phyloP scores from a whole-genome alignment of 371 early-diverging fungal species.

The Mucor plumbeus region DNA sequence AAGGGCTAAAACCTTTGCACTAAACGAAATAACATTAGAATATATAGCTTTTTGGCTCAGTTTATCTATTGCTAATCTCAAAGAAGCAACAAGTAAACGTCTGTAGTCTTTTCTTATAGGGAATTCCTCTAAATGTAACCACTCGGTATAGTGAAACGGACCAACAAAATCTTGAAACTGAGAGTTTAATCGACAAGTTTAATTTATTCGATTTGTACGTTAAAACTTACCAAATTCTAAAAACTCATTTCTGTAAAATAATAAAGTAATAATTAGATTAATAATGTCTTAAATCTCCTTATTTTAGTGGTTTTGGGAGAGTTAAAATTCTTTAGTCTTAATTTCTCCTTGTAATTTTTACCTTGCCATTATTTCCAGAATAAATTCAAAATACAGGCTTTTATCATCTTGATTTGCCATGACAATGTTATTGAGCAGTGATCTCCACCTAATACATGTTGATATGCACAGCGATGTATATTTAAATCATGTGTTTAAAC shows the following conservation, averaged over 20 bases:
- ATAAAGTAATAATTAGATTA: not conserved
- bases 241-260: constrained; percentile 43
- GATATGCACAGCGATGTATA: too few relatives aligned
- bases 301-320: not conserved
- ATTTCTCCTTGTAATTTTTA: constrained; percentile 17
- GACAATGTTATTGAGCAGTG: constrained; percentile 32
- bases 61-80: constrained; percentile 53
- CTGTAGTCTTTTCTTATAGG: constrained; percentile 26
- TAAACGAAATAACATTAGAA: constrained; percentile 59
- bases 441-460: constrained; percentile 40
- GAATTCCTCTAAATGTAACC: not conserved
- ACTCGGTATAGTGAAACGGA: not conserved
- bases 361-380: constrained; percentile 52
- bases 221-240: constrained; percentile 47
- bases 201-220: not conserved
- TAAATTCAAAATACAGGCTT: constrained; percentile 50
- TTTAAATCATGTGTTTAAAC: not conserved
- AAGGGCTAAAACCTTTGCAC: constrained; percentile 55
- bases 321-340: not conserved
- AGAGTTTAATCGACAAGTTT: not conserved
- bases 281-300: constrained; percentile 1
- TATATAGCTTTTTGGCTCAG: constrained; percentile 52
- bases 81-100: constrained; percentile 23
- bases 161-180: constrained; percentile 3
- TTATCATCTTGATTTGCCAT: constrained; percentile 42